Conservation (phyloP, 169 alveolate species). For the Plasmodium blacklocki region DNA sequence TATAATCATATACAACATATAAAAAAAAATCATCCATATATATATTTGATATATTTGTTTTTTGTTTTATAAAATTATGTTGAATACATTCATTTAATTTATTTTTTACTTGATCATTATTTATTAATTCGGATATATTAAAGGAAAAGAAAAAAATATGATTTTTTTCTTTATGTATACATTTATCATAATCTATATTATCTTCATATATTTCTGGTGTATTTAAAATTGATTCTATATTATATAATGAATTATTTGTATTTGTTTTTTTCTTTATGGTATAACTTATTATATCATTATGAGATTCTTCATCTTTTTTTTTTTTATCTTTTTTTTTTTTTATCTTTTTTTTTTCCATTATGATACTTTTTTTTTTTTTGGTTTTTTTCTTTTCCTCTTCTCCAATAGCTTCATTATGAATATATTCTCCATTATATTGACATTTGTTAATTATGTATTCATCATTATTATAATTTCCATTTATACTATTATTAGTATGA, state of each 20-base stretch:
- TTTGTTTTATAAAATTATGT: neutral
- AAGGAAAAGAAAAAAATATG: slow-evolving; percentile 23
- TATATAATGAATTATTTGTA: neutral
- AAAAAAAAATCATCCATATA: neutral
- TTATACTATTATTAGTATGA: neutral
- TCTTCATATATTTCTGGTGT: neutral
- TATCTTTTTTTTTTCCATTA: neutral
- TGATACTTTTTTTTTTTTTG: neutral
- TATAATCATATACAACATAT: slow-evolving; percentile 62
- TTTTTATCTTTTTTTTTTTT: neutral
- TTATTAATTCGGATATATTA: slow-evolving; percentile 23
- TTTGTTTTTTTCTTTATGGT: slow-evolving; percentile 4
- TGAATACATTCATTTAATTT: slow-evolving; percentile 15
- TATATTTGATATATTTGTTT: neutral
- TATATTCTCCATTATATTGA: neutral
- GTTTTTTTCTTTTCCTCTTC: neutral
- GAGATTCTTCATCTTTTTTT: slow-evolving; percentile 17
- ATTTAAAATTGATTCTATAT: neutral
- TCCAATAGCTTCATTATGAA: neutral
- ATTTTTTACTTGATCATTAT: slow-evolving; percentile 14
- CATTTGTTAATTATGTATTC: neutral
- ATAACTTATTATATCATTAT: slow-evolving; percentile 8
- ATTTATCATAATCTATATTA: too few species aligned
- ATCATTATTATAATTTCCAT: neutral
- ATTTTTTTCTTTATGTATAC: neutral